Conservation (phyloP, 1,139 yeast species). For the Hyphopichia burtonii region DNA sequence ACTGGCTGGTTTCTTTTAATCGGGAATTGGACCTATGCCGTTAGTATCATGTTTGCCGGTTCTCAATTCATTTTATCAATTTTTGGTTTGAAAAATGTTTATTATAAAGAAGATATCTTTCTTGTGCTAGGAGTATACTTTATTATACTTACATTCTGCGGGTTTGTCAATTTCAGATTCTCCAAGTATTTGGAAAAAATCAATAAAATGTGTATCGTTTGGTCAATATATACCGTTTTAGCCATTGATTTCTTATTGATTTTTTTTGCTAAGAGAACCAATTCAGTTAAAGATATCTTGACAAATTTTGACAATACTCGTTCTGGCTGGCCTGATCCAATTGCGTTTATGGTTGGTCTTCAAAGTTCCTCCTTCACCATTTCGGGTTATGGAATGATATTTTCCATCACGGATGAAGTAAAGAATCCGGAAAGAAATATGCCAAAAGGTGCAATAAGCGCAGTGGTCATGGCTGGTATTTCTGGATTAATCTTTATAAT, state of each 20-base stretch:
- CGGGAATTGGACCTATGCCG: slow-evolving; percentile 77
- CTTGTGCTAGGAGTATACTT: slow-evolving; percentile 58
- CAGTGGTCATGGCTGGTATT: slow-evolving; percentile 61
- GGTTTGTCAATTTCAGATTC: slow-evolving; percentile 60
- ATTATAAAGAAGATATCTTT: slow-evolving; percentile 56
- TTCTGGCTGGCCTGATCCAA: slow-evolving; percentile 67
- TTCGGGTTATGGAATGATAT: slow-evolving; percentile 81
- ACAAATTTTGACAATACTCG: slow-evolving; percentile 70
- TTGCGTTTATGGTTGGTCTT: slow-evolving; percentile 72
- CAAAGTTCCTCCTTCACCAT: slow-evolving; percentile 78
- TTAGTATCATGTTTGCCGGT: slow-evolving; percentile 72
- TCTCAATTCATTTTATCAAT: slow-evolving; percentile 68
- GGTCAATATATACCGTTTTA: slow-evolving; percentile 74
- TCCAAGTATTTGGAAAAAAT: slow-evolving; percentile 60
- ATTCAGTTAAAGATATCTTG: slow-evolving; percentile 57
- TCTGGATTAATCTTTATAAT: slow-evolving; percentile 72
- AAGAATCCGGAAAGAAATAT: slow-evolving; percentile 70
- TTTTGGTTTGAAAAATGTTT: slow-evolving; percentile 57
- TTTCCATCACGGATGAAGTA: slow-evolving; percentile 82
- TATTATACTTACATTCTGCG: slow-evolving; percentile 55
- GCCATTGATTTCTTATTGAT: slow-evolving; percentile 63
- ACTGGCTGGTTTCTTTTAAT: slow-evolving; percentile 74
- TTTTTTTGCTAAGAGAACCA: slow-evolving; percentile 58
- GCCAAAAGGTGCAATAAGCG: slow-evolving; percentile 72
- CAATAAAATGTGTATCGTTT: slow-evolving; percentile 64